These are phyloP conservation scores for Xylaria sp. DNA, from an alignment of 2,329 filamentous ascomycete genomes.

Conservation along the genomic window DNA sequence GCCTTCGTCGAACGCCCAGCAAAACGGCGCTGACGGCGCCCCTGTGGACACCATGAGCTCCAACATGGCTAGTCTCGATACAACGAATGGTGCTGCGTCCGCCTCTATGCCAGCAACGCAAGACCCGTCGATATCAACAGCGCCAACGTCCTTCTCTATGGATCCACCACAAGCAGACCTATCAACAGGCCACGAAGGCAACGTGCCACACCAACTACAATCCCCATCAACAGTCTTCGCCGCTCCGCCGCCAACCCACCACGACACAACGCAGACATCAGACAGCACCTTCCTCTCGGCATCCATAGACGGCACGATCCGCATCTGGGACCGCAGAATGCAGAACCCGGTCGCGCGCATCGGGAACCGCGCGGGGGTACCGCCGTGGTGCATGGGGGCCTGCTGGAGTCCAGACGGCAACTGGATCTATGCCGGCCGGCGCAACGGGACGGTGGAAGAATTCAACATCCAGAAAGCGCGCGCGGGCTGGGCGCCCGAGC, in stretches of 20 bases:
- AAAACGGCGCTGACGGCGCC: constrained; percentile 18
- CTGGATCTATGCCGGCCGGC: constrained; percentile 89
- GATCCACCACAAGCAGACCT: constrained; percentile 21
- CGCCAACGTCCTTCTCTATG: constrained; percentile 33
- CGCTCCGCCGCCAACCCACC: constrained; percentile 55
- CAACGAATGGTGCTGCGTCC: constrained; percentile 18
- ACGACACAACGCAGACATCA: constrained; percentile 69
- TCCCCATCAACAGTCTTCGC: constrained; percentile 55
- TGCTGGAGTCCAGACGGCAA: constrained; percentile 98
- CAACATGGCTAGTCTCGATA: constrained; percentile 33
- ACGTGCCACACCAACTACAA: constrained; percentile 42
- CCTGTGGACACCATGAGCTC: constrained; percentile 37
- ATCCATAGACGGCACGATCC: constrained; percentile 85
- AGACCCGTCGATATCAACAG: constrained; percentile 32
- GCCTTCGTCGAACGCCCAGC: constrained; percentile 37
- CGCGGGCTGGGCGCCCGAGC: constrained; percentile 76
- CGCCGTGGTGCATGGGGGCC: constrained; percentile 97
- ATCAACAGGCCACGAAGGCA: constrained; percentile 34
- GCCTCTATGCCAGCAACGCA: constrained; percentile 38
- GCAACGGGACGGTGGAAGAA: constrained; percentile 95
- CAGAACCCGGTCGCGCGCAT: constrained; percentile 83
- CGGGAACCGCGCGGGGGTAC: constrained; percentile 76
- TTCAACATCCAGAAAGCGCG: constrained; percentile 83
- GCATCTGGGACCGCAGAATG: constrained; percentile 91
- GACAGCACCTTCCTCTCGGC: constrained; percentile 89